Evolutionary conservation across 371 early-diverging fungal genomes (phyloP).

Genomic region (Rhizopus delemar): DNA sequence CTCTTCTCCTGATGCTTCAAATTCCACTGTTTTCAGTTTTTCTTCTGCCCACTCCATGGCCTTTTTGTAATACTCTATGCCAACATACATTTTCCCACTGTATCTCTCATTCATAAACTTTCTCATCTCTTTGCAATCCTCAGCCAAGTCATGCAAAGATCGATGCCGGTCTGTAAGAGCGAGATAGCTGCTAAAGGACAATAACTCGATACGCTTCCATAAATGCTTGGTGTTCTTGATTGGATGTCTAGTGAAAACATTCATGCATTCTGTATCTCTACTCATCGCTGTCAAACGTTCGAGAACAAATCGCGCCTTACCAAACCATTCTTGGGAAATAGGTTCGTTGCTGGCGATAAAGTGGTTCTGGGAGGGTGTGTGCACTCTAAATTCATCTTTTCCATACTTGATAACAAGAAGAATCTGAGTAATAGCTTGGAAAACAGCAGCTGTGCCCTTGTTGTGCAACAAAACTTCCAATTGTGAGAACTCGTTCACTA

Average conservation of each 20-base stretch:
- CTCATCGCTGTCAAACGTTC: neutral
- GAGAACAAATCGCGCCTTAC: neutral
- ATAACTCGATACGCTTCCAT: constrained; percentile 6
- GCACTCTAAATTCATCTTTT: neutral
- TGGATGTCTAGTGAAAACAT: neutral
- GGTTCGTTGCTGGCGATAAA: neutral
- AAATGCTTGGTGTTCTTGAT: too few relatives aligned
- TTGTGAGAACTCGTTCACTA: neutral
- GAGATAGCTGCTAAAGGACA: constrained; percentile 2
- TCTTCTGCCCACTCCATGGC: constrained; percentile 1
- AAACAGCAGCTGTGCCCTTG: neutral
- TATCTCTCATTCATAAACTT: neutral
- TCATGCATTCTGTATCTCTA: neutral
- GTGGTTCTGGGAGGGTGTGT: neutral
- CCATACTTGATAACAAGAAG: constrained; percentile 5
- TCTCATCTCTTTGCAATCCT: constrained; percentile 7
- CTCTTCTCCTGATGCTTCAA: neutral
- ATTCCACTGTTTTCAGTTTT: neutral
- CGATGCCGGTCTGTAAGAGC: neutral
- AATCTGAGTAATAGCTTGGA: constrained; percentile 16
- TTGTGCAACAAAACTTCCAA: neutral
- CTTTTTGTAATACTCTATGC: neutral
- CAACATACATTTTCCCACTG: neutral
- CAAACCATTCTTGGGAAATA: neutral
- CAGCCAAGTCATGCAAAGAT: neutral